These are phyloP conservation scores for Erythrobasidium hasegawianum DNA, from an alignment of 1,284 basidiomycete genomes.

Conservation along the genomic window DNA sequence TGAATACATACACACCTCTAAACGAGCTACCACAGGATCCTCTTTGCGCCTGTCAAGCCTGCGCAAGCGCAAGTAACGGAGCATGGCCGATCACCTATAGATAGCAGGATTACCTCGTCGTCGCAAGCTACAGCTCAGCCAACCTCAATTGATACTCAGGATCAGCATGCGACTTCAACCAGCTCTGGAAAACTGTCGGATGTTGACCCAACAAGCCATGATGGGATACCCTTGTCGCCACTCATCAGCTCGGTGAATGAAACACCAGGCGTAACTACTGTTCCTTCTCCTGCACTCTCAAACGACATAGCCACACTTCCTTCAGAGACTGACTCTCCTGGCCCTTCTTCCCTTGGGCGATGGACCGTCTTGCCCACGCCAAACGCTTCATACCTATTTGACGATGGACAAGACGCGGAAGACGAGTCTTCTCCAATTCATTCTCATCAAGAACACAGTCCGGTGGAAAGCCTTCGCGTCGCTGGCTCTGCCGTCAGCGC, in stretches of 20 bases:
- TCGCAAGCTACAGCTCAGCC: background rate
- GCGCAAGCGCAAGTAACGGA: background rate
- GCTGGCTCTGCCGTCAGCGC: background rate
- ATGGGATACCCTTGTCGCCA: no score
- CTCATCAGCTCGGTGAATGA: no score
- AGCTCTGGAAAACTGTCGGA: no score
- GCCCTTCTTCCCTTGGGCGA: background rate
- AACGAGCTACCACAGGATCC: conserved; percentile 2
- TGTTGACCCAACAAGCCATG: no score
- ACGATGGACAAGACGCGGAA: conserved; percentile 1
- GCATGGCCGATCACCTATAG: background rate
- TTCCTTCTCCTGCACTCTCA: no score
- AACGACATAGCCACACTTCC: no score
- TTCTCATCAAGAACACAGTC: background rate
- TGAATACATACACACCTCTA: no score
- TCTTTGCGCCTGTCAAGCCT: conserved; percentile 14
- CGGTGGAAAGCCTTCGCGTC: background rate
- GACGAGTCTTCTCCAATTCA: background rate
- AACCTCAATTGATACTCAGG: background rate
- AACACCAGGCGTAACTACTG: no score
- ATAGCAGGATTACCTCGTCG: background rate
- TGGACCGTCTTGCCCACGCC: conserved; percentile 9
- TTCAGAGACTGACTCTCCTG: no score
- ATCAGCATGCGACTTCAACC: no score
- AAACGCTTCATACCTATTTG: conserved; percentile 23